Percentiles rank a stretch among this genome's conserved stretches.
Conservation (phyloP, 352 stramenopile genomes). For the Phytophthora sansomeana region DNA sequence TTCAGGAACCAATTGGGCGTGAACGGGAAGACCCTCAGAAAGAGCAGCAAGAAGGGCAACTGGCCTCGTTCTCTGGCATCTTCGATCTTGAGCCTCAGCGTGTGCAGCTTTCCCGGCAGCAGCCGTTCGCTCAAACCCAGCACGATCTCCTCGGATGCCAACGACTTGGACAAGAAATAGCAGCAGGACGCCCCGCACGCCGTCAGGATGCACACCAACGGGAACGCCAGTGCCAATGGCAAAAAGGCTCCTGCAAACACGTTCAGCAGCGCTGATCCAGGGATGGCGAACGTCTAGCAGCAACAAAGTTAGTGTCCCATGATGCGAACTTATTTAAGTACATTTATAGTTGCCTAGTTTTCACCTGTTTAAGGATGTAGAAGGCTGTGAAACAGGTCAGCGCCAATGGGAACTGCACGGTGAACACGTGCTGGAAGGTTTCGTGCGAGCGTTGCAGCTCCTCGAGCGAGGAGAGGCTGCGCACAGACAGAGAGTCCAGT, state of each 20-base stretch:
- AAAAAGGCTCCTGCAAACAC: constrained; percentile 76
- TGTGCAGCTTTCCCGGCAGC: constrained; percentile 64
- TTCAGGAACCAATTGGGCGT: constrained; percentile 90
- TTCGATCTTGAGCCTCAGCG: constrained; percentile 64
- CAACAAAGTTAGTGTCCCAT: constrained; percentile 9
- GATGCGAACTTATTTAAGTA: constrained; percentile 20
- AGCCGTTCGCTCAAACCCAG: constrained; percentile 65
- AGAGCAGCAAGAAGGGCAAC: constrained; percentile 73
- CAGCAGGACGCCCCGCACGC: constrained; percentile 76
- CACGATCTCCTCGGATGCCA: constrained; percentile 70
- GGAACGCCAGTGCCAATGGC: constrained; percentile 70
- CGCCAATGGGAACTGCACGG: constrained; percentile 68
- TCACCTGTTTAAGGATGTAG: constrained; percentile 86
- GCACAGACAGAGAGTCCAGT: constrained; percentile 61
- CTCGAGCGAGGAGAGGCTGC: constrained; percentile 67
- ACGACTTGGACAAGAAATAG: constrained; percentile 72
- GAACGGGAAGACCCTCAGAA: constrained; percentile 84
- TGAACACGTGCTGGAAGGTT: constrained; percentile 66
- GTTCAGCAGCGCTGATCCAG: constrained; percentile 79
- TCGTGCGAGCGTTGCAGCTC: constrained; percentile 70
- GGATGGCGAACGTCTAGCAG: constrained; percentile 83
- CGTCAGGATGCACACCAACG: constrained; percentile 69
- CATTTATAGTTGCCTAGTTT: constrained; percentile 8
- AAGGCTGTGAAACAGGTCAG: constrained; percentile 71
- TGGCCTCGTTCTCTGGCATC: constrained; percentile 50